phyloP scores from a whole-genome alignment of 2,329 filamentous ascomycete species.

The Ophiocordyceps polyrhachis-furcata region DNA sequence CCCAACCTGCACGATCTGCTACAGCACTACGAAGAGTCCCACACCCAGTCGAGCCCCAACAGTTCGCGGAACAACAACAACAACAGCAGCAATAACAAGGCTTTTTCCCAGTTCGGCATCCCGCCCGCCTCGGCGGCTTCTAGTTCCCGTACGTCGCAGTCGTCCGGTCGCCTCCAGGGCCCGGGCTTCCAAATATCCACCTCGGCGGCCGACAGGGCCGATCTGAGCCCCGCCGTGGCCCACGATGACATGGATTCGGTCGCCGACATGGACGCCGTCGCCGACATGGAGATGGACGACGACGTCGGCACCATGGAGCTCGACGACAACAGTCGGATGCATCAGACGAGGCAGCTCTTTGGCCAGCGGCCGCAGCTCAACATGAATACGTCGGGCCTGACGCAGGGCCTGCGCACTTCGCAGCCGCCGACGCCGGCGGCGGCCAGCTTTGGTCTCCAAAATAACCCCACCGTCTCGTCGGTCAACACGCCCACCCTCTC shows the following conservation, averaged over 20 bases:
- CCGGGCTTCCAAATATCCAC: constrained; percentile 19
- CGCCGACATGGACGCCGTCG: constrained; percentile 32
- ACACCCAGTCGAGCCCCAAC: constrained; percentile 48
- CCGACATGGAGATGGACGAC: constrained; percentile 96
- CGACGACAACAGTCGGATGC: constrained; percentile 44
- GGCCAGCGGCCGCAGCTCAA: constrained; percentile 54
- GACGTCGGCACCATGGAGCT: constrained; percentile 47
- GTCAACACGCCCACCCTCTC: constrained; percentile 88
- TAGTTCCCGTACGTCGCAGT: constrained; percentile 14
- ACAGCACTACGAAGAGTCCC: constrained; percentile 90
- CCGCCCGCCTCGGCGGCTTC: constrained; percentile 14
- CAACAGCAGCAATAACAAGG: constrained; percentile 8
- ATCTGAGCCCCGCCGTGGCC: constrained; percentile 24
- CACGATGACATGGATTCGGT: constrained; percentile 47
- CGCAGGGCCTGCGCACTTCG: constrained; percentile 65
- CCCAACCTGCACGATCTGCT: constrained; percentile 86
- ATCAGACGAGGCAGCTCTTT: constrained; percentile 51
- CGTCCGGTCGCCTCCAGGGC: constrained; percentile 13
- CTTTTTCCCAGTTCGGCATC: constrained; percentile 21
- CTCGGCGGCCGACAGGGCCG: constrained; percentile 11
- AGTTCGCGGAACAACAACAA: constrained; percentile 11
- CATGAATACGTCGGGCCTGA: constrained; percentile 57
- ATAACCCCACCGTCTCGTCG: constrained; percentile 91
- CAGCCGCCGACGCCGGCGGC: constrained; percentile 72
- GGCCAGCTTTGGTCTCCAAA: constrained; percentile 60